Base-by-base conservation (phyloP, 225 moss, liverwort and hornwort species). In the Takakia lepidozioides region DNA sequence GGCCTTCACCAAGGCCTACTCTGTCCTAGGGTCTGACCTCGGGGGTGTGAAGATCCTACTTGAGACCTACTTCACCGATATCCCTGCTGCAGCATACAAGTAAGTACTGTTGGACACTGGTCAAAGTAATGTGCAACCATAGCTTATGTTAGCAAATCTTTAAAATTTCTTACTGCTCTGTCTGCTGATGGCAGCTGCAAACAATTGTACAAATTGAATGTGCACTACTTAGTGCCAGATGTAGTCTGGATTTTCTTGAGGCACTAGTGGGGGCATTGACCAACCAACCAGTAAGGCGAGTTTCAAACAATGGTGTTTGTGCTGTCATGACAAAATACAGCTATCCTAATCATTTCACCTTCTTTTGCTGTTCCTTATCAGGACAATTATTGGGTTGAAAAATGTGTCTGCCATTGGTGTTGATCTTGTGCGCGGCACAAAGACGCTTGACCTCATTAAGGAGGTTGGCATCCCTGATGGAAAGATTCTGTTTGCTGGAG, bases 41-140 rank as follows among this genome's bases (percentile, higher is more conserved):
- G 72, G 52, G 0, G 49, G 64, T 5, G 58, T 65, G 38, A 80
- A 78, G 69, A 38, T 87, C 27, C 39, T 92, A 25, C 43, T 92
- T 7, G 78, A 87, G 70, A 92, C 92, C 7, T 92, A 92, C 61
- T 92, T 92, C 55, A 72, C 92, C 8, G 92, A 92, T 61, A 54
- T 92, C 25, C 87, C 87, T 0, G 80, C 46, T 6, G 82, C 71
- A 54, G 65, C 87, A 1, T 92, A 82, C 76, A 84, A 74, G 91
- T 88, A 25, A 63, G 79, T 62, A 15, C 32, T 32, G 7, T 32
- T 32, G 11, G 32, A 32, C 11, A 32, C 26, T 8, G 19, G n/a
- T 25, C 10, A 15, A 19, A 38, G 43, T 28, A 4, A 20, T 47
- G 0, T 9, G n/a, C 20, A 18, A 24, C 18, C 27, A 0, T 23